Percentiles rank a stretch among this genome's conserved stretches.
phyloP scores from a whole-genome alignment of 352 stramenopile genomes.

The Detonula confervacea region DNA sequence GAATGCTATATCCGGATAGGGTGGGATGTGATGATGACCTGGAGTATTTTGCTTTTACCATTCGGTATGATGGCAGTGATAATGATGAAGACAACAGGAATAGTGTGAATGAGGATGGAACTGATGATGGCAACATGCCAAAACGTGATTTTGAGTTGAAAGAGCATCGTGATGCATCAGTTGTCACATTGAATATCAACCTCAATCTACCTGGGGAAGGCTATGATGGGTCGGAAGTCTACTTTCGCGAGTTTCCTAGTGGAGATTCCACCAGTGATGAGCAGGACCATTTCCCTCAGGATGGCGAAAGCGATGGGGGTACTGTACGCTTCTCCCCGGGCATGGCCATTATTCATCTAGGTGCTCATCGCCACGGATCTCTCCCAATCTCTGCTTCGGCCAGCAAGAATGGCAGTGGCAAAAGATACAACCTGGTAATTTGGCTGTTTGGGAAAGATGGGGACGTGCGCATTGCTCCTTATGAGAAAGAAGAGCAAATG shows the following conservation, averaged over 20 bases:
- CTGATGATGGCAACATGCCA: too few relatives aligned
- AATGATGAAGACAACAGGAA: not conserved
- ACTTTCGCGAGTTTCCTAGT: conserved; percentile 41
- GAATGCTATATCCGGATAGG: conserved; percentile 56
- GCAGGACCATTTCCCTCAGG: too few relatives aligned
- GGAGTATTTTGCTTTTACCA: conserved; percentile 68
- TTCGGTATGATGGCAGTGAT: conserved; percentile 52
- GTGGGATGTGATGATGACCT: conserved; percentile 51
- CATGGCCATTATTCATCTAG: conserved; percentile 67
- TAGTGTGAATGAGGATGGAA: not conserved
- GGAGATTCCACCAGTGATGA: not conserved
- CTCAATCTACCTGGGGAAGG: conserved; percentile 59
- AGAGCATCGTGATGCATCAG: conserved; percentile 69
- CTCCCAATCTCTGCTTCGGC: conserved; percentile 34
- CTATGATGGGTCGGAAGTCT: conserved; percentile 56
- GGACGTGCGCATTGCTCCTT: conserved; percentile 63
- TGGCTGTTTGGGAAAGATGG: conserved; percentile 70
- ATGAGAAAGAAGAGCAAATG: conserved; percentile 51
- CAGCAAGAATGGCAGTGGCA: conserved; percentile 28
- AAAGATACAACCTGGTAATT: conserved; percentile 65
- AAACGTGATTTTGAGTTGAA: conserved; percentile 59
- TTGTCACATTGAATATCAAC: conserved; percentile 75
- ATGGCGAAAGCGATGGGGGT: not conserved
- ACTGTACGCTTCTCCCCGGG: conserved; percentile 51
- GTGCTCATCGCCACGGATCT: conserved; percentile 46